A percentile compares a stretch with the other conserved stretches of the same genome.
phyloP scores from a whole-genome alignment of 345 rosid genomes.

The Gossypium sturtianum region DNA sequence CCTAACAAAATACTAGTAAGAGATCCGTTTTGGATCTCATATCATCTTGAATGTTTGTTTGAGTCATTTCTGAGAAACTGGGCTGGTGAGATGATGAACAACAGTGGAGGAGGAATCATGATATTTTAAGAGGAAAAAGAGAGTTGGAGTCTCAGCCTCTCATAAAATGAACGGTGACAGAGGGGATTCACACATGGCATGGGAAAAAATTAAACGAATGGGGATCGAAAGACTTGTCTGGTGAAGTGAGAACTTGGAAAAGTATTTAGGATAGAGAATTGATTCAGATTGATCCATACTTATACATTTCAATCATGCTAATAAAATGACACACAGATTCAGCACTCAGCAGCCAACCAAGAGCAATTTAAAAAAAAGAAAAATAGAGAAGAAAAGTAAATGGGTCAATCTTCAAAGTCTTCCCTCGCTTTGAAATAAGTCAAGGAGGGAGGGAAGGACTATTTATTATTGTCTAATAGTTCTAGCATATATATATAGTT shows the following conservation, averaged over 20 bases:
- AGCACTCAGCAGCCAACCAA: constrained; percentile 17
- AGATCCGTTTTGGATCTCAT: background rate
- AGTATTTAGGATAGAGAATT: constrained; percentile 10
- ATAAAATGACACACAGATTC: background rate
- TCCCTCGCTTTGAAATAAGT: constrained; percentile 42
- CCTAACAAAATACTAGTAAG: background rate
- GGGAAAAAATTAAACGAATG: background rate
- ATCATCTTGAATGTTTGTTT: background rate
- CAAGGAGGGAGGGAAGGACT: constrained; percentile 37
- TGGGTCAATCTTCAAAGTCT: constrained; percentile 43
- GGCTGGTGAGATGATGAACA: no score
- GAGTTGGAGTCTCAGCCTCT: no score
- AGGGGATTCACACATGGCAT: background rate
- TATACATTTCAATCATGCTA: no score
- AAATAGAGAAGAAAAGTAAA: constrained; percentile 33
- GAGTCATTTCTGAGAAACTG: background rate
- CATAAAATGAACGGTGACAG: background rate
- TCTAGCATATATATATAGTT: no score
- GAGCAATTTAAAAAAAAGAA: background rate
- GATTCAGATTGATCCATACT: background rate
- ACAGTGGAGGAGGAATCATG: no score
- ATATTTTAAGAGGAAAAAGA: no score
- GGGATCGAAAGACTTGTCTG: background rate
- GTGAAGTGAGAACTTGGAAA: constrained; percentile 11
- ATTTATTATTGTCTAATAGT: background rate